Base-by-base conservation (phyloP, 2,329 filamentous ascomycete species). In the Colletotrichum sidae region DNA sequence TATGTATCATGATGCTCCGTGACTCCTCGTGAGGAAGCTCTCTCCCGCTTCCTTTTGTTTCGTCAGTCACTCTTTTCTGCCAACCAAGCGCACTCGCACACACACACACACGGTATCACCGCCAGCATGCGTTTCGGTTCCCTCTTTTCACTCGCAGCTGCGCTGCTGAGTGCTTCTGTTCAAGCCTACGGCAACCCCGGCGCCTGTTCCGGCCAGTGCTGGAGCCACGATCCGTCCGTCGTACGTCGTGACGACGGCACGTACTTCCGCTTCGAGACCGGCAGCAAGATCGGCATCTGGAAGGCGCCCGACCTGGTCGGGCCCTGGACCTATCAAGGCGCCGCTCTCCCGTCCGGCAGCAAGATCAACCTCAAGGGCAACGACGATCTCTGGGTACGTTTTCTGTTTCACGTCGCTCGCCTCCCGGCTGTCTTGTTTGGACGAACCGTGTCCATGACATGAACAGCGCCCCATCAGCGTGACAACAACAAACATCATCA, bases 251-350 rank as follows among this genome's bases (percentile, higher is more conserved):
- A 71, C 15, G 79, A 82, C 53, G 78, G 79, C 50, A 76, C 70
- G 17, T 82, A 80, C 69, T 82, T 80, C 71, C 74, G 79, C 56
- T 82, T 81, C 73, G 76, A 74, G 37, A 82, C 81, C 7, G 77
- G 77, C 33, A 75, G 74, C 68, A 73, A 72, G 49, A 80, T 82
- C 68, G 75, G 75, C 50, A 79, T 81, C 57, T 75, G 75, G 58
- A 80, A 76, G 17, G 72, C 80, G 2, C 67, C 71, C n/a, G 71
- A 72, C 10, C 60, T 82, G 50, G 71, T 70, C 6, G 80, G 80
- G 1, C 78, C 79, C 7, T 84, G 82, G 81, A 79, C 75, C 1
- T 77, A 77, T 67, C 69, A 74, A 25, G 81, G 81, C 17, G 72
- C 76, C n/a, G 80, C 75, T 4, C 61, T 83, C 34, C 75, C 79